Base-by-base conservation (phyloP, 768 basidiomycete species). In the Zangia roseola region DNA sequence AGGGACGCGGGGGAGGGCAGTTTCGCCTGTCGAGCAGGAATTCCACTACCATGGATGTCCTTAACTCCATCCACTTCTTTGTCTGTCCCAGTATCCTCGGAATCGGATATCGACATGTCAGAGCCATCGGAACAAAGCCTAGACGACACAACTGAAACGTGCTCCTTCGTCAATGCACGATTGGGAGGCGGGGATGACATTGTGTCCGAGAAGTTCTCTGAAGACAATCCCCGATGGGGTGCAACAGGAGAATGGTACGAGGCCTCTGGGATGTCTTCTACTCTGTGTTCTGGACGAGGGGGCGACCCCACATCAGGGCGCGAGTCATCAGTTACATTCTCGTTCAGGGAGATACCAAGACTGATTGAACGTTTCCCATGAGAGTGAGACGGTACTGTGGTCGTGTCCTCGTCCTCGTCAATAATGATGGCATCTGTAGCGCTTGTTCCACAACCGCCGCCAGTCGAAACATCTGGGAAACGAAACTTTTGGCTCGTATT, bases 341-440 rank as follows among this genome's bases (percentile, higher is more conserved):
- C 40, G 26, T 30, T 30, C 4, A 25, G 43, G 23, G 43, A 33
- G n/a, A 23, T 7, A 28, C 6, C 49, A 38, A 7, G 45, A 49
- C 40, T 25, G 40, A 21, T 42, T 19, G 47, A 28, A 13, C 33
- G 40, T 35, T 45, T 45, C 25, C 40, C 13, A 14, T 10, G 31
- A 34, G 46, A 39, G 19, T 30, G 37, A 30, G 38, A 36, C 19
- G 47, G 45, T 16, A 28, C 30, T 2, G 36, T 19, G 19, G 25
- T 19, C 2, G 34, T 21, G 43, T 50, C 55, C 36, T 66, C 50
- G 30, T 62, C 62, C 24, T 52, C 55, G 45, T 60, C 51, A 40
- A 59, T 50, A 43, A 54, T 6, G 28, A 67, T 64, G 39, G 58
- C 65, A 7, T 62, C 42, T 52, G 47, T 43, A 7, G 45, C 37